A percentile compares a stretch with the other conserved stretches of the same genome.
Evolutionary conservation across 2,329 filamentous ascomycete genomes (phyloP).

Genomic region (Ambrosiella cleistominuta): DNA sequence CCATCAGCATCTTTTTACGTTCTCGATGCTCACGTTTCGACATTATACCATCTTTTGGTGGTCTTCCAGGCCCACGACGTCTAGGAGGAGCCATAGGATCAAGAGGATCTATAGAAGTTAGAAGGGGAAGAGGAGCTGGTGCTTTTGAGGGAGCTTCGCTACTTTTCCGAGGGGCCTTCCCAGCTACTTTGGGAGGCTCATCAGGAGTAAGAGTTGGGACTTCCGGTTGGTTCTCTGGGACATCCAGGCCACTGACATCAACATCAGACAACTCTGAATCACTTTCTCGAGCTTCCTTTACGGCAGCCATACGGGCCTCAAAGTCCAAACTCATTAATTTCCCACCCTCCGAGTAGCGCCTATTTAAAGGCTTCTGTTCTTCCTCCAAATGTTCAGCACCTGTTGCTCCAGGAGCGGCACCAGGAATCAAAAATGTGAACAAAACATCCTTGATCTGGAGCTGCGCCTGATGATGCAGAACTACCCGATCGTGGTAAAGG

Average conservation of each 20-base stretch:
- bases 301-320: slow-evolving; percentile 40
- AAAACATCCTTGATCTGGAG: slow-evolving; percentile 56
- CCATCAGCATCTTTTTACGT: slow-evolving; percentile 34
- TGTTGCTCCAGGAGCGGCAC: slow-evolving; percentile 37
- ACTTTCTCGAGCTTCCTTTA: slow-evolving; percentile 38
- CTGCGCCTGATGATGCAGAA: slow-evolving; percentile 45
- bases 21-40: slow-evolving; percentile 56
- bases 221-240: slow-evolving; percentile 8
- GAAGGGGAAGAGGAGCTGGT: neutral
- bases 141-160: neutral
- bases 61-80: slow-evolving; percentile 61
- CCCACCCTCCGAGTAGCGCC: slow-evolving; percentile 35
- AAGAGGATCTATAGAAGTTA: neutral
- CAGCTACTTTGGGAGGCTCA: slow-evolving; percentile 3
- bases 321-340: slow-evolving; percentile 62
- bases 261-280: slow-evolving; percentile 21
- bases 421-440: slow-evolving; percentile 52
- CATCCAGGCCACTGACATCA: slow-evolving; percentile 14
- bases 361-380: slow-evolving; percentile 24
- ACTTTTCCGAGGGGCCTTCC: slow-evolving; percentile 4
- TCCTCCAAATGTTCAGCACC: slow-evolving; percentile 40
- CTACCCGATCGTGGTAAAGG: slow-evolving; percentile 37
- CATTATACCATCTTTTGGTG: slow-evolving; percentile 69
- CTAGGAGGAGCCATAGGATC: slow-evolving; percentile 16
- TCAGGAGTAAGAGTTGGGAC: neutral